These are phyloP conservation scores for Ascoidea asiatica DNA, from an alignment of 805 yeast species.

Conservation along the genomic window DNA sequence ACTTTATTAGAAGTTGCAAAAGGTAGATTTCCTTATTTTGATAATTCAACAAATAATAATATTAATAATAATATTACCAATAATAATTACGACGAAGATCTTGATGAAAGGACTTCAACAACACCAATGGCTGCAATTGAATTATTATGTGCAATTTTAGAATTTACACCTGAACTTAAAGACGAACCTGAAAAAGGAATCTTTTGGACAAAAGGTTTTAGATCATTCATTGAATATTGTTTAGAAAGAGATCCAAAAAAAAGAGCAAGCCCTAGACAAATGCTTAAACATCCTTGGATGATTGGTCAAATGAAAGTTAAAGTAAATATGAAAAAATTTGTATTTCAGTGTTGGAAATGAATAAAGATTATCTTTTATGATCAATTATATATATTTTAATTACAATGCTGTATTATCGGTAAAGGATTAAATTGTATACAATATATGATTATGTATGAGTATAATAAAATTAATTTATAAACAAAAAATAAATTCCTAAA, in stretches of 20 bases:
- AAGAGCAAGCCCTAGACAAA: conserved; percentile 87
- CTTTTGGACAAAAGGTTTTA: conserved; percentile 70
- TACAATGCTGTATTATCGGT: too few relatives aligned
- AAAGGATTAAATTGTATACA: too few relatives aligned
- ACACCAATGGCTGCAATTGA: conserved; percentile 74
- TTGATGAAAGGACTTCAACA: conserved; percentile 17
- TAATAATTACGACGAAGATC: too few relatives aligned
- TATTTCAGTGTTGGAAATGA: conserved; percentile 53
- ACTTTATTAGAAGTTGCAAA: conserved; percentile 87
- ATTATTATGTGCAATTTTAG: conserved; percentile 64
- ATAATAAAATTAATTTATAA: too few relatives aligned
- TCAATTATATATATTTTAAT: too few relatives aligned
- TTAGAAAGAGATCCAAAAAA: conserved; percentile 65
- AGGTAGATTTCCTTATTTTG: conserved; percentile 74
- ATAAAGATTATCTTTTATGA: too few relatives aligned
- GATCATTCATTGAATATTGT: conserved; percentile 70
- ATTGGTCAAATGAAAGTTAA: conserved; percentile 55
- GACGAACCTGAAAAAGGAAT: conserved; percentile 72
- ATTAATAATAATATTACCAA: conserved; percentile 26
- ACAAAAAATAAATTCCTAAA: too few relatives aligned
- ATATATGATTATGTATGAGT: too few relatives aligned
- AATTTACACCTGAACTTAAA: conserved; percentile 63
- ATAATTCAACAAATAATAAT: conserved; percentile 12
- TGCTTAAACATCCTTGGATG: conserved; percentile 91
- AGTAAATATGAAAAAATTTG: conserved; percentile 81